These are phyloP conservation scores for Solanum chmielewskii DNA, from an alignment of 257 asterid genomes.

Conservation along the genomic window DNA sequence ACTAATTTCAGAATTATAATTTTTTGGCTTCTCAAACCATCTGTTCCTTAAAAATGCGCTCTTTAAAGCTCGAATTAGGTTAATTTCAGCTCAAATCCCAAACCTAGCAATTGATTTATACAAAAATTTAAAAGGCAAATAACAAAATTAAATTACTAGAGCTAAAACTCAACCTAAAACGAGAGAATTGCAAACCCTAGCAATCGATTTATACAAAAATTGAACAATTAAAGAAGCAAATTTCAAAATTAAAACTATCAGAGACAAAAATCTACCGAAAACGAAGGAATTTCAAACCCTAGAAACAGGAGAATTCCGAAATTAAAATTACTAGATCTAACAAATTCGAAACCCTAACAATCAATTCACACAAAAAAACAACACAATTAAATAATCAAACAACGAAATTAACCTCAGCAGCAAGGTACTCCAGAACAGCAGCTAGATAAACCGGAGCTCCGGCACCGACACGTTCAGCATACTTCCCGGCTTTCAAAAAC, in stretches of 20 bases:
- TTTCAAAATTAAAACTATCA: not conserved
- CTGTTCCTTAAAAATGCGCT: not conserved
- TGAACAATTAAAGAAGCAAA: not conserved
- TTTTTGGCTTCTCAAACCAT: not conserved
- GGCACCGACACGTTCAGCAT: conserved; percentile 11
- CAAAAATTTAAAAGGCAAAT: not conserved
- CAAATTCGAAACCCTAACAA: not conserved
- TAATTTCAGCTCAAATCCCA: not conserved
- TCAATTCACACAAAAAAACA: not conserved
- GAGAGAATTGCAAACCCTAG: not conserved
- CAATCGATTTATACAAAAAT: not conserved
- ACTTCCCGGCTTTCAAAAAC: conserved; percentile 8
- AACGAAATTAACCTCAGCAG: not conserved
- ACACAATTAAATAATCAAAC: not conserved
- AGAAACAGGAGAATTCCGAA: not conserved
- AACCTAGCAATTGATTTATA: not conserved
- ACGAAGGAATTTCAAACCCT: not conserved
- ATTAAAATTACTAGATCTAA: not conserved
- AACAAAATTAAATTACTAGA: not conserved
- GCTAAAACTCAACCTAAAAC: not conserved
- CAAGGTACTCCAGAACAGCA: conserved; percentile 8
- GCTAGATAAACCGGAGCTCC: conserved; percentile 10
- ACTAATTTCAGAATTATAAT: not conserved
- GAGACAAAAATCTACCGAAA: not conserved
- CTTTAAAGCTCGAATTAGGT: not conserved